Evolutionary conservation across 2,329 filamentous ascomycete species (phyloP).

Genomic region (Fusarium nodosum): DNA sequence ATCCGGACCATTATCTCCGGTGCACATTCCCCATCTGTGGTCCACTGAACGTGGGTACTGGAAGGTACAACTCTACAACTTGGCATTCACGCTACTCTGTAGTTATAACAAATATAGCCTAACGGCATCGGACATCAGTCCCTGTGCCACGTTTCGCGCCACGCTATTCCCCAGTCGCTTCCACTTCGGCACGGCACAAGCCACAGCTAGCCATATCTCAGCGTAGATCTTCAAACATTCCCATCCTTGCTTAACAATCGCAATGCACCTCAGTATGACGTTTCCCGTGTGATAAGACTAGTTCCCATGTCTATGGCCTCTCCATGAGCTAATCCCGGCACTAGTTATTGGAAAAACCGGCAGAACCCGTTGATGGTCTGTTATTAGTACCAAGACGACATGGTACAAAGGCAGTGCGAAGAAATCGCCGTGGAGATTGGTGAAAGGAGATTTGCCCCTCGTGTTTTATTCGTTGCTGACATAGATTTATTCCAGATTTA

Average conservation of each 20-base stretch:
- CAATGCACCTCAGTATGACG: constrained; percentile 30
- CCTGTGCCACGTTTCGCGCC: constrained; percentile 28
- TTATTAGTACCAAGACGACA: constrained; percentile 4
- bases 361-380: background rate
- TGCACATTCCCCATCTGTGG: constrained; percentile 22
- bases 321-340: constrained; percentile 27
- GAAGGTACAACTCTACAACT: constrained; percentile 21
- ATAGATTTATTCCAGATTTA: constrained; percentile 32
- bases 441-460: constrained; percentile 3
- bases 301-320: constrained; percentile 17
- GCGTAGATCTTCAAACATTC: constrained; percentile 34
- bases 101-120: background rate
- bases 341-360: constrained; percentile 12
- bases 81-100: constrained; percentile 2
- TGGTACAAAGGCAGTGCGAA: too few species aligned
- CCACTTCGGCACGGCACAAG: constrained; percentile 5
- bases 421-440: background rate
- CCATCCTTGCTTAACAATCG: constrained; percentile 27
- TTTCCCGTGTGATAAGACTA: constrained; percentile 14
- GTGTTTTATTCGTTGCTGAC: constrained; percentile 30
- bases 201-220: constrained; percentile 26
- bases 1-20: constrained; percentile 38
- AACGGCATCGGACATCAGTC: background rate
- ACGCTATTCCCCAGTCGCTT: background rate
- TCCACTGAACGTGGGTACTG: background rate